Evolutionary conservation across 2,329 filamentous ascomycete species (phyloP), one percentile per base, ranked within the genome.

Genomic region (Fusarium sp.): DNA sequence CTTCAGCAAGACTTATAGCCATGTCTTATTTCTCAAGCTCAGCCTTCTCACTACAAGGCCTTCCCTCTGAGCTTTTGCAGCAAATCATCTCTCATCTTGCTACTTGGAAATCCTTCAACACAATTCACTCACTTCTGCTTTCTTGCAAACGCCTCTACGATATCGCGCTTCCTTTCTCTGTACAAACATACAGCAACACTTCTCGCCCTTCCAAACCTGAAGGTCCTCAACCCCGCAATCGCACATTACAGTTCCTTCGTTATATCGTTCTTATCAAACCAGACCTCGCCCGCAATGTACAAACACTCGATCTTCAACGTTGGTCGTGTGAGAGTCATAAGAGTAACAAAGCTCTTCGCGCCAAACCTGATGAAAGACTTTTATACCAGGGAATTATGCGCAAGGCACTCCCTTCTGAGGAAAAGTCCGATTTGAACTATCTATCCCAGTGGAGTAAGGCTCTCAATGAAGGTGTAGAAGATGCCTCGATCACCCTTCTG

Each of bases 151-250:
- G 20, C 9, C 24, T 50, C 8, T 50, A 41, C 11, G n/a, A 15
- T 10, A 15, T 23, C 15, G 33, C n/a, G 18, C n/a, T 50, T 8
- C 33, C n/a, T 3, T 50, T 50, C 10, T 50, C 39, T 18, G 39
- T 42, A 5, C 39, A 26, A 11, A 24, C 39, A n/a, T 42, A 42
- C 39, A 6, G 23, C 16, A 42, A 16, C 16, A 11, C 15, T 7
- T 6, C 6, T 12, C 10, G 18, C 4, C 21, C 6, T 18, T 1
- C 4, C 7, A 6, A 8, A 6, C 1, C 4, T 16, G 15, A 33
- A 7, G 31, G 9, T 6, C 16, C 39, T 12, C 23, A 23, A 12
- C 10, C 39, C 7, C 39, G 16, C 6, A 26, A 26, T 12, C 21
- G 15, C 16, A 18, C 23, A 3, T 26, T 42, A 4, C 15, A 42